Percentiles rank a stretch among this genome's conserved stretches.
Conservation (phyloP, 345 rosid species). For the Rubroshorea leprosula region DNA sequence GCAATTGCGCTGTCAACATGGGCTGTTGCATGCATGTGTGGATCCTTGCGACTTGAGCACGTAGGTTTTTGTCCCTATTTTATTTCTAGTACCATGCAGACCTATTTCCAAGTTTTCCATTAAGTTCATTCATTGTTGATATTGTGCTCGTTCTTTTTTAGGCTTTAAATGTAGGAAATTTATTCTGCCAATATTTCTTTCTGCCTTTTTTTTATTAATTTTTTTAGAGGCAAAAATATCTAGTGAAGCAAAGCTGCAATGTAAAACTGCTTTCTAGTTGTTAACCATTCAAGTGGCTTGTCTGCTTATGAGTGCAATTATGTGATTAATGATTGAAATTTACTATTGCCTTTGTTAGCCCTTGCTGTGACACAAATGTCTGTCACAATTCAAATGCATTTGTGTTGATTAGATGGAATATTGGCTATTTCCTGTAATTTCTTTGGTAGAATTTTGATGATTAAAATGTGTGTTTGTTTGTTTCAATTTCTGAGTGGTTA, state of each 20-base stretch:
- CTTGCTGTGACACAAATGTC: too few species aligned
- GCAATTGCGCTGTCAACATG: slow-evolving; percentile 78
- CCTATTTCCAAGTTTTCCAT: background rate
- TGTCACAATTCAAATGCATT: too few species aligned
- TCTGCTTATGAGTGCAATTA: too few species aligned
- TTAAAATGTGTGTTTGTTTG: background rate
- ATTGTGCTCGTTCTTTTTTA: background rate
- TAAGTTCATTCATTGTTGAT: background rate
- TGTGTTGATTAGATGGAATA: too few species aligned
- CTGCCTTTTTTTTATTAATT: too few species aligned
- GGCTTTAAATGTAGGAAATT: background rate
- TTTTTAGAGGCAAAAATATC: background rate
- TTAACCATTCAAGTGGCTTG: too few species aligned
- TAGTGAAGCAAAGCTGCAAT: background rate
- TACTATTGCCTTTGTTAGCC: too few species aligned
- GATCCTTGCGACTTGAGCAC: slow-evolving; percentile 82
- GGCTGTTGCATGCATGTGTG: slow-evolving; percentile 89
- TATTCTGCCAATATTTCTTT: too few species aligned
- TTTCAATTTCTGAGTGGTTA: background rate
- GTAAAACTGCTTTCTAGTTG: background rate
- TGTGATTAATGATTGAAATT: too few species aligned
- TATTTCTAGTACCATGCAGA: background rate
- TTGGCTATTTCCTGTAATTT: too few species aligned
- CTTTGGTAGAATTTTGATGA: too few species aligned
- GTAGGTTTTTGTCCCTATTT: slow-evolving; percentile 31